A percentile compares a stretch with the other conserved stretches of the same genome.
Evolutionary conservation across 148 eudicot genomes (phyloP).

Genomic region (Cornus suecica): DNA sequence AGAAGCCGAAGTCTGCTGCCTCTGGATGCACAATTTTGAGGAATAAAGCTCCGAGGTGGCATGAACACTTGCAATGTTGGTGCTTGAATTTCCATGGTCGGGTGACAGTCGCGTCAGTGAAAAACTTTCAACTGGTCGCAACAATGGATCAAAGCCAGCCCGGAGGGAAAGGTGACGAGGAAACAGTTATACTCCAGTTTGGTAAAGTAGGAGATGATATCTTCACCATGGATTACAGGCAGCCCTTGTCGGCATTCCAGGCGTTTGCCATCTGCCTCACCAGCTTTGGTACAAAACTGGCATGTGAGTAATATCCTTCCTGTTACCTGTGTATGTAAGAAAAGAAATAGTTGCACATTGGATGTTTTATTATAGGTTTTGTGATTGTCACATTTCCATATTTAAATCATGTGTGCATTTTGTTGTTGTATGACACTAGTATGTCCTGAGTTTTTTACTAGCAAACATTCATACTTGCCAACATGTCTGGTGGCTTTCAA

Average conservation of each 20-base stretch:
- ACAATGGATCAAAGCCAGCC: slow-evolving; percentile 86
- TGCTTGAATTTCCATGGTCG: slow-evolving; percentile 97
- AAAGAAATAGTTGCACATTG: not conserved
- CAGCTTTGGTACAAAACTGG: slow-evolving; percentile 95
- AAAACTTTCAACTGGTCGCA: slow-evolving; percentile 88
- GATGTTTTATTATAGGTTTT: not conserved
- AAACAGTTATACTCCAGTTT: slow-evolving; percentile 86
- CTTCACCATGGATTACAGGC: slow-evolving; percentile 94
- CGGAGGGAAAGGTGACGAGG: slow-evolving; percentile 83
- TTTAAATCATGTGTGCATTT: not conserved
- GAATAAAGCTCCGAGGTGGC: slow-evolving; percentile 97
- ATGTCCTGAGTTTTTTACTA: not conserved
- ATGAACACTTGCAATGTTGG: slow-evolving; percentile 94
- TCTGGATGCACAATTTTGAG: slow-evolving; percentile 46
- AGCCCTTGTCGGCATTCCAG: slow-evolving; percentile 90
- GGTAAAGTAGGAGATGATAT: slow-evolving; percentile 87
- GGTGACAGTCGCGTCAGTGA: slow-evolving; percentile 93
- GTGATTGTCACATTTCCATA: not conserved
- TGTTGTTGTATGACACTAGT: not conserved
- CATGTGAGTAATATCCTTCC: slow-evolving; percentile 61
- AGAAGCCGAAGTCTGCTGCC: slow-evolving; percentile 31
- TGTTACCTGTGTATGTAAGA: not conserved
- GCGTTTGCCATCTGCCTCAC: slow-evolving; percentile 96
- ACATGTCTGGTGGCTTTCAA: not conserved
- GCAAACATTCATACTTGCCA: not conserved